Base-by-base conservation (phyloP, 768 basidiomycete genomes). In the Tylopilus intermedius region DNA sequence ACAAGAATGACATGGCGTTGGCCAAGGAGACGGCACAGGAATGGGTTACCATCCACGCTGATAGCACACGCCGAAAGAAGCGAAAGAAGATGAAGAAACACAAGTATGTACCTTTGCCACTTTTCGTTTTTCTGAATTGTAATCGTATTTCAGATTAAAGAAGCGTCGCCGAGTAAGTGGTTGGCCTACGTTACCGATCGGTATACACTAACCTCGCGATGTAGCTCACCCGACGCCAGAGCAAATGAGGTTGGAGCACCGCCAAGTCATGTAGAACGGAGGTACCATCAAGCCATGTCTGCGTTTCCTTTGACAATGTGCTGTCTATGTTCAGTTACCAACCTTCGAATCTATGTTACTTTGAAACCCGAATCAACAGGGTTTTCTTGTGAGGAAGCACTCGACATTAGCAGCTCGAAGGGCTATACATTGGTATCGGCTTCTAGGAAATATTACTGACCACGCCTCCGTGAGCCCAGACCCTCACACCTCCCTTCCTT, bases 71-170 rank as follows among this genome's bases (percentile, higher is more conserved):
- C 76, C 80, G 90, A 69, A 93, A 93, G 77, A 79, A 82, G 61
- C 76, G 82, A 76, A 88, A 84, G 83, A 95, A 94, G 83, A 95
- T 95, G 85, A 91, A 87, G 80, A 95, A 94, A 74, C 93, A 95
- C 70, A 94, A 94, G 91, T 92, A 64, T 71, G 88, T 77, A 3
- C 26, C 41, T 49, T 53, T 33, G 46, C 37, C 14, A 18, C 51
- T 52, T 51, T 49, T 44, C 41, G 4, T 13, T 47, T 18, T 51
- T 54, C 42, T 64, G 26, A 64, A 40, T 8, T 11, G 6, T 37
- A 33, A 5, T 41, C 21, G 21, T 14, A 40, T 45, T 58, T 6
- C 56, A 92, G 90, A 76, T 79, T 90, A 64, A 90, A 85, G 83
- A 94, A 94, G 78, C 83, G 90, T 60, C 79, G 93, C 79, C 88